Conservation (phyloP, 257 asterid genomes). For the Scutellaria barbata region DNA sequence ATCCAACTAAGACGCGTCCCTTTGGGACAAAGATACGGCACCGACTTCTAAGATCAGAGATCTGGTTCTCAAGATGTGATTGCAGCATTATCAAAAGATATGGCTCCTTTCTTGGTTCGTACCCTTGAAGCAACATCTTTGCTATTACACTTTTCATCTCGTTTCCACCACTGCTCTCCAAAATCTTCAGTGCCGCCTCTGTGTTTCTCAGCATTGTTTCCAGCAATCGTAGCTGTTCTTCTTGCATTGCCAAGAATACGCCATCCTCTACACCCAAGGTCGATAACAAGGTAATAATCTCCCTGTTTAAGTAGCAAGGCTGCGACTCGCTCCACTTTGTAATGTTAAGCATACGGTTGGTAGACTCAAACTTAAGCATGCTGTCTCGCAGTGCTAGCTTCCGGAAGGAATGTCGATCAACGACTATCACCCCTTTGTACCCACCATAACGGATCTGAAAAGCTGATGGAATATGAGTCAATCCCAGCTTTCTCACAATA, state of each 20-base stretch:
- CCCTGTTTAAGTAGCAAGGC: constrained; percentile 91
- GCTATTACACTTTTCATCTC: constrained; percentile 62
- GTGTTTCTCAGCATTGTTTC: constrained; percentile 60
- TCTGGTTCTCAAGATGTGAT: constrained; percentile 71
- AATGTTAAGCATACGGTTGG: constrained; percentile 79
- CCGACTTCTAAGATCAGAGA: constrained; percentile 77
- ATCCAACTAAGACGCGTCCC: constrained; percentile 84
- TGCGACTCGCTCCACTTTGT: constrained; percentile 87
- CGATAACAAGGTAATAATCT: constrained; percentile 71
- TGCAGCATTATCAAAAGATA: constrained; percentile 77
- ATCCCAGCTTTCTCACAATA: constrained; percentile 59
- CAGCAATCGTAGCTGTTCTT: constrained; percentile 57
- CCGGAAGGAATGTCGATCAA: constrained; percentile 61
- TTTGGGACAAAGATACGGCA: constrained; percentile 79
- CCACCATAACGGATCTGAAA: constrained; percentile 97
- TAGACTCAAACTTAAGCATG: constrained; percentile 88
- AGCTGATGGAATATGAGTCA: constrained; percentile 74
- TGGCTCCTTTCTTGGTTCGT: constrained; percentile 69
- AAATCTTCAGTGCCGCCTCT: constrained; percentile 63
- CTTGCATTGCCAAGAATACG: constrained; percentile 62
- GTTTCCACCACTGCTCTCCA: constrained; percentile 76
- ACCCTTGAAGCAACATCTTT: constrained; percentile 75
- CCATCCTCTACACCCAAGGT: constrained; percentile 80
- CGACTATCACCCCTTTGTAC: constrained; percentile 87
- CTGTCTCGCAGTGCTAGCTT: constrained; percentile 74